Conservation (phyloP, 768 basidiomycete genomes). For the Kwoniella botswanensis region DNA sequence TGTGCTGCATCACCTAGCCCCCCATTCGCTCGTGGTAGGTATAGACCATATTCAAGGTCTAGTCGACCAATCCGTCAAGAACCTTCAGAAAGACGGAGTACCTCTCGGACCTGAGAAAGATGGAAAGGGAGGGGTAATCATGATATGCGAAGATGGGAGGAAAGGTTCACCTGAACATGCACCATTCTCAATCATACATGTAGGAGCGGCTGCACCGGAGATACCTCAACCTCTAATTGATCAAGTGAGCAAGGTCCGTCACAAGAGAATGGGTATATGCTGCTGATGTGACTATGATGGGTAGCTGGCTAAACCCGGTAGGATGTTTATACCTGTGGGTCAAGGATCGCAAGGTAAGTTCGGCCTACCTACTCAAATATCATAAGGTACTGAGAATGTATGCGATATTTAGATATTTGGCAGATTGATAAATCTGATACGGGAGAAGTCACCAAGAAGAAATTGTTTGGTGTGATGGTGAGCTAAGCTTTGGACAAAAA, state of each 20-base stretch:
- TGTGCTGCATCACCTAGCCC: slow-evolving; percentile 76
- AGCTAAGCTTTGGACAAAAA: slow-evolving; percentile 44
- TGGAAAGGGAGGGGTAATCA: slow-evolving; percentile 64
- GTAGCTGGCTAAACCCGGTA: slow-evolving; percentile 55
- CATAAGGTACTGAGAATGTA: too few relatives aligned
- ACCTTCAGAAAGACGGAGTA: slow-evolving; percentile 70
- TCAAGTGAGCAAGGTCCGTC: slow-evolving; percentile 60
- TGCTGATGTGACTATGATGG: background rate
- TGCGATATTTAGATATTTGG: slow-evolving; percentile 61
- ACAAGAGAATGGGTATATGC: background rate
- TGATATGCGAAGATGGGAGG: slow-evolving; percentile 80
- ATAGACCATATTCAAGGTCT: slow-evolving; percentile 89
- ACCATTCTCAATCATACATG: slow-evolving; percentile 85
- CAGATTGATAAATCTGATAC: slow-evolving; percentile 78
- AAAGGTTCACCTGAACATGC: slow-evolving; percentile 63
- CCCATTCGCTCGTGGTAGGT: slow-evolving; percentile 67
- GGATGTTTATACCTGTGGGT: slow-evolving; percentile 93
- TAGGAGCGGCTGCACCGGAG: slow-evolving; percentile 84
- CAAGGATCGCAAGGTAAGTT: slow-evolving; percentile 60
- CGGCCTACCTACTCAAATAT: too few relatives aligned
- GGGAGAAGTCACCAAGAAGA: slow-evolving; percentile 69
- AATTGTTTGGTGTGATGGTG: slow-evolving; percentile 82
- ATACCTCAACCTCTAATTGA: slow-evolving; percentile 74
- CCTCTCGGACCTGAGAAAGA: slow-evolving; percentile 62
- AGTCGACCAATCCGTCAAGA: slow-evolving; percentile 66